A percentile compares a stretch with the other conserved stretches of the same genome.
Conservation (phyloP, 257 asterid species). For the Linderniella brevidens region DNA sequence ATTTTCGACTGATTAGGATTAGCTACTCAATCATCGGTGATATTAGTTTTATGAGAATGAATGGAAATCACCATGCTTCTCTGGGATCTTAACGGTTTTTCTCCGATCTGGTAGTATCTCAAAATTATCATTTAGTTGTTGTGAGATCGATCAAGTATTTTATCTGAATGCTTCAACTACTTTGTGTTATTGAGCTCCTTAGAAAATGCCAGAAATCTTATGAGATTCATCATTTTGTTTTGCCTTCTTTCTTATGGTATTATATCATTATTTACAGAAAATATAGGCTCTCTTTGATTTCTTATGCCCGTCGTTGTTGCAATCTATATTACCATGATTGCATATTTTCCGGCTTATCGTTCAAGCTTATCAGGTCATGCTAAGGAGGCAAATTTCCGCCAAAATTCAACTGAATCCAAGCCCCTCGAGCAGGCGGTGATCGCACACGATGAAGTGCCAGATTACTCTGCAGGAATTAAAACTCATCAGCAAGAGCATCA, state of each 20-base stretch:
- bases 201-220: no score
- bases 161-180: no score
- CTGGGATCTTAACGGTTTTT: no score
- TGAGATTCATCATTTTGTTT: no score
- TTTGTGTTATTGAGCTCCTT: no score
- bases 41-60: background rate
- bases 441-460: conserved; percentile 17
- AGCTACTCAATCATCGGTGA: background rate
- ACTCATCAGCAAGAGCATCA: conserved; percentile 29
- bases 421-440: conserved; percentile 29
- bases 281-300: conserved; percentile 1
- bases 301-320: conserved; percentile 1
- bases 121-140: no score
- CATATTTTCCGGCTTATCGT: conserved; percentile 37
- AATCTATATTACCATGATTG: background rate
- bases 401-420: conserved; percentile 32
- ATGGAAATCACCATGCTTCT: no score
- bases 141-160: no score
- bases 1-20: conserved; percentile 12
- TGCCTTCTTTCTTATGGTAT: no score
- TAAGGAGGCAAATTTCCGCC: conserved; percentile 32
- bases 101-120: no score
- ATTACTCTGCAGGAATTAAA: conserved; percentile 21
- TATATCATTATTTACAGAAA: background rate
- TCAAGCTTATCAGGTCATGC: conserved; percentile 90